Evolutionary conservation across 2,329 filamentous ascomycete genomes (phyloP).

Genomic region (Alternaria conjuncta): DNA sequence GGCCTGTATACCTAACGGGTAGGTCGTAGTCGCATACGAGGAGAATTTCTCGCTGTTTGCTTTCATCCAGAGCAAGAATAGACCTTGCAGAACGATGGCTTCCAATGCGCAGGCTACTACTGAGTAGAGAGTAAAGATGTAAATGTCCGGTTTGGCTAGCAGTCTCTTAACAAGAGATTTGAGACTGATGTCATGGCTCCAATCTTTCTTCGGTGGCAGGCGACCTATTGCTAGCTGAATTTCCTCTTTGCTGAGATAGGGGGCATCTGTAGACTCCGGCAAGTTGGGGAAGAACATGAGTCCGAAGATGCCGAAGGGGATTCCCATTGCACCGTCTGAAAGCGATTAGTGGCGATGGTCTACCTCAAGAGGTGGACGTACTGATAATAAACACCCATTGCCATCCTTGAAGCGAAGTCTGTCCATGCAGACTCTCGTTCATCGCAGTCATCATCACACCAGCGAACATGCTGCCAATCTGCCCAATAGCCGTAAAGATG

Average conservation of each 20-base stretch:
- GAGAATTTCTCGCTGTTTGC: conserved; percentile 29
- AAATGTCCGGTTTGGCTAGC: conserved; percentile 38
- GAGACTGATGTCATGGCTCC: conserved; percentile 33
- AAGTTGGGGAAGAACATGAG: conserved; percentile 37
- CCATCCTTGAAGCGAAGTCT: conserved; percentile 32
- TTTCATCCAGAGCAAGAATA: conserved; percentile 37
- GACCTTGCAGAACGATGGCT: conserved; percentile 38
- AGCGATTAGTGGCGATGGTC: conserved; percentile 1
- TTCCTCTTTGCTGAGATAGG: conserved; percentile 33
- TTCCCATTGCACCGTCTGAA: conserved; percentile 37
- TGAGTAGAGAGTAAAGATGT: conserved; percentile 51
- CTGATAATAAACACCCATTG: conserved; percentile 42
- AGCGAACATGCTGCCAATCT: conserved; percentile 42
- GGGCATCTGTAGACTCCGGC: conserved; percentile 31
- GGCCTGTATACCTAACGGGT: conserved; percentile 63
- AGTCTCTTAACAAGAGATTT: conserved; percentile 31
- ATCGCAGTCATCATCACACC: conserved; percentile 44
- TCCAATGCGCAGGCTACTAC: conserved; percentile 46
- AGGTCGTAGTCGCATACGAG: conserved; percentile 62
- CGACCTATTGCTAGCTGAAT: conserved; percentile 34
- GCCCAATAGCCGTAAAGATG: conserved; percentile 39
- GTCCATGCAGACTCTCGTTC: conserved; percentile 30
- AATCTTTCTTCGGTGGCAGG: conserved; percentile 32
- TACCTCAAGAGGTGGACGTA: background rate
- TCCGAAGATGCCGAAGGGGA: conserved; percentile 39